These are phyloP conservation scores for Blastobotrys ciferrii DNA, from an alignment of 1,139 yeast genomes.

Conservation along the genomic window DNA sequence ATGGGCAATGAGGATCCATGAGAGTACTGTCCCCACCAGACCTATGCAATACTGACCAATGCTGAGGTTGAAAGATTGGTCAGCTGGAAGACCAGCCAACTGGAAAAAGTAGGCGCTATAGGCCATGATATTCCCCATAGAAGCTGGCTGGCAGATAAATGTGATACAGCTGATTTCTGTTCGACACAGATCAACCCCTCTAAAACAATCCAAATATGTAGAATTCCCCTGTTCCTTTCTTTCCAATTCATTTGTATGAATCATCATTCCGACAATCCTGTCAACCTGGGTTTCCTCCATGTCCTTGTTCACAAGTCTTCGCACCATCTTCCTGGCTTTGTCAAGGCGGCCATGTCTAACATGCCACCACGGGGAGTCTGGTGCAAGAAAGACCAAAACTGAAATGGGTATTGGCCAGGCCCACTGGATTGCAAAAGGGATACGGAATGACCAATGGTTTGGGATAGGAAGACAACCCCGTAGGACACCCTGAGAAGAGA, in stretches of 20 bases:
- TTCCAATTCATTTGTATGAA: constrained; percentile 47
- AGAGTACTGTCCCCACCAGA: constrained; percentile 47
- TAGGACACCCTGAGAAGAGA: constrained; percentile 26
- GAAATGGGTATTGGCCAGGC: constrained; percentile 57
- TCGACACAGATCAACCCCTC: constrained; percentile 49
- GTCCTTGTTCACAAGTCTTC: constrained; percentile 26
- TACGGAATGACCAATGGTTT: constrained; percentile 36
- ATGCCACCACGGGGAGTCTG: constrained; percentile 59
- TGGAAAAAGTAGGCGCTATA: constrained; percentile 23
- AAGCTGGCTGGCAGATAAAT: constrained; percentile 5
- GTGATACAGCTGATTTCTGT: constrained; percentile 43
- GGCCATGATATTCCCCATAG: constrained; percentile 31
- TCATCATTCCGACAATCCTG: constrained; percentile 42
- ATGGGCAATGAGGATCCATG: constrained; percentile 49
- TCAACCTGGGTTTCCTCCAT: constrained; percentile 35
- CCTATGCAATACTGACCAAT: constrained; percentile 40
- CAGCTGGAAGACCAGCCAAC: constrained; percentile 21
- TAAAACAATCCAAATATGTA: constrained; percentile 48
- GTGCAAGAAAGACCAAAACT: constrained; percentile 49
- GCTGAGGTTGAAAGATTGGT: constrained; percentile 21
- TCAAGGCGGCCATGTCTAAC: constrained; percentile 41
- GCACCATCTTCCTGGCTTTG: constrained; percentile 22
- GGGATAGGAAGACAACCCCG: constrained; percentile 3
- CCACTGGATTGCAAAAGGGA: constrained; percentile 59
- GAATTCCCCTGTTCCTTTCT: constrained; percentile 35